Evolutionary conservation across 306 rosid genomes (phyloP).

Genomic region (Cicer pinnatifidum): DNA sequence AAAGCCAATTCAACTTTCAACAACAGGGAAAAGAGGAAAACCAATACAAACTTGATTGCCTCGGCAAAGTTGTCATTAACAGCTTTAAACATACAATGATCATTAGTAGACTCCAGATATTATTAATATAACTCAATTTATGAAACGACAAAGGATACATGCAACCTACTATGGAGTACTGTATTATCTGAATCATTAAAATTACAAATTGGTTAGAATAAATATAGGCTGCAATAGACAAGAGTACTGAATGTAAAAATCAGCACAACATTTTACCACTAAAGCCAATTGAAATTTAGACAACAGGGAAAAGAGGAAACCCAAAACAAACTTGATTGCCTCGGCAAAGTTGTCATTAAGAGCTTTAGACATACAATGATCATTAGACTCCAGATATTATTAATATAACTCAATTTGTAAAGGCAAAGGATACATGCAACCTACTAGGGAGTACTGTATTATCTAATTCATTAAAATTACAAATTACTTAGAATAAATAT

Average conservation of each 20-base stretch:
- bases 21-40: conserved; percentile 79
- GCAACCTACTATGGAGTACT: neutral
- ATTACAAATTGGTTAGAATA: neutral
- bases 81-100: neutral
- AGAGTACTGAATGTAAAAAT: conserved; percentile 33
- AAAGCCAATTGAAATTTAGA: conserved; percentile 51
- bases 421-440: neutral
- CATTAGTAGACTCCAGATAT: neutral
- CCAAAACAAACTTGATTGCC: conserved; percentile 47
- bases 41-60: conserved; percentile 48
- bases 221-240: conserved; percentile 36
- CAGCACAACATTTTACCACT: conserved; percentile 34
- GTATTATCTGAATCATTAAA: neutral
- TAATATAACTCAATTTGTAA: neutral
- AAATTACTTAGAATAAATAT: neutral
- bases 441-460: neutral
- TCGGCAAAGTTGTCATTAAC: conserved; percentile 57
- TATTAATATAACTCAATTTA: neutral
- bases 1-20: conserved; percentile 51
- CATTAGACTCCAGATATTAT: neutral
- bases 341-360: conserved; percentile 57
- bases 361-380: neutral
- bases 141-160: neutral
- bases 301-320: conserved; percentile 79
- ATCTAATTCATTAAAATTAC: neutral